Base-by-base conservation (phyloP, 1,139 yeast genomes). In the Yamadazyma mexicana region DNA sequence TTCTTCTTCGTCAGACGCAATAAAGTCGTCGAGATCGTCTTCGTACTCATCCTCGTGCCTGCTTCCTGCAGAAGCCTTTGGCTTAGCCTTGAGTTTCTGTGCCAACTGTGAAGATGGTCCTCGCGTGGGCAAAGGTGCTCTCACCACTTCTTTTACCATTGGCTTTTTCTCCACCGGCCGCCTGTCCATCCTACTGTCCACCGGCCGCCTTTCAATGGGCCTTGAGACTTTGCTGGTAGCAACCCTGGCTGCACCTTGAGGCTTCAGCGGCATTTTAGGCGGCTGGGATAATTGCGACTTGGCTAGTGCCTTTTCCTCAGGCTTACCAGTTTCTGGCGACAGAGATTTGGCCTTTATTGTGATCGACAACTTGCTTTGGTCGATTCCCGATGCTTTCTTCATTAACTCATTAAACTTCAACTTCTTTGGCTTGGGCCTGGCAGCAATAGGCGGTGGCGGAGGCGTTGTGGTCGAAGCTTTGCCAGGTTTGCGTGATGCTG, bases 321-420 rank as follows among this genome's bases (percentile, higher is more conserved):
- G n/a, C n/a, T n/a, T 28, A 4, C 11, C 18, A 7, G 47, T 39
- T 27, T 64, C 66, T 2, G 69, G 64, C 1, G 74, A 56, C 35
- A 56, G 58, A 11, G 64, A 44, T 50, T 67, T 66, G 17, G 60
- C 54, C 40, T 60, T 64, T 38, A 62, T 62, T 6, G 59, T 55
- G 17, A 73, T 66, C 4, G 71, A 62, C 29, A 73, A 58, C 46
- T 70, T 71, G 36, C 60, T 56, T 36, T 66, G 66, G 43, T 72
- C 81, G 11, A 79, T 74, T 22, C 65, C 62, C n/a, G 79, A 78
- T 0, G 92, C 92, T 53, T 79, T 78, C 48, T 77, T 78, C 87
- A 84, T 83, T 44, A 85, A 64, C 42, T 83, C 87, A 35, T 74
- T 75, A 52, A 82, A 85, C 9, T 81, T 71, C 56, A 82, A 59